Percentiles rank a stretch among this genome's conserved stretches.
Evolutionary conservation across 768 basidiomycete species (phyloP).

Genomic region (Porphyrellus cyaneotinctus): DNA sequence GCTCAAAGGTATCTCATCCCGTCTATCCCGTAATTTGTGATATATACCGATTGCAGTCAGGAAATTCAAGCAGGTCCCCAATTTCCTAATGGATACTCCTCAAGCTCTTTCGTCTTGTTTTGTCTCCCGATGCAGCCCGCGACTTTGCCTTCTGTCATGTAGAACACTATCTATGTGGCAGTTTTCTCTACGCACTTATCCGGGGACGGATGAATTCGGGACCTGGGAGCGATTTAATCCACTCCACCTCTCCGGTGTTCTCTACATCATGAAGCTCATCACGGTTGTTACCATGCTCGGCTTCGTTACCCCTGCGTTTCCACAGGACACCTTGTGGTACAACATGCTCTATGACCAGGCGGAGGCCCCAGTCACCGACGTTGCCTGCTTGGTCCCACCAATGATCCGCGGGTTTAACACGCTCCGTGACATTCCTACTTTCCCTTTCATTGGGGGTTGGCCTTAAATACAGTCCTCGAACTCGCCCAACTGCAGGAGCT

Average conservation of each 20-base stretch:
- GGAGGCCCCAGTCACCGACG: constrained; percentile 37
- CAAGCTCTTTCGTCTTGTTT: too few relatives aligned
- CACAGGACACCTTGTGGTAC: constrained; percentile 33
- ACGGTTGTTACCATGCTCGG: background rate
- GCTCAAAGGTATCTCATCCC: too few relatives aligned
- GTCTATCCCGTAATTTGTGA: too few relatives aligned
- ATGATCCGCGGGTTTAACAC: background rate
- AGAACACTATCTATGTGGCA: too few relatives aligned
- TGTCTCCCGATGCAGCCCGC: too few relatives aligned
- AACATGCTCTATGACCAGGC: constrained; percentile 42
- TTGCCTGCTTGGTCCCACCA: constrained; percentile 41
- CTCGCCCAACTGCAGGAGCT: constrained; percentile 53
- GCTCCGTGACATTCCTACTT: background rate
- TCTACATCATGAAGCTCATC: constrained; percentile 9
- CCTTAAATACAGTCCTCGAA: constrained; percentile 47
- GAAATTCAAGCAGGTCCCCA: too few relatives aligned
- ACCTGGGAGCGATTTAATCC: background rate
- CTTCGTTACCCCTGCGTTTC: constrained; percentile 3
- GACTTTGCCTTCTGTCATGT: too few relatives aligned
- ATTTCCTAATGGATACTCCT: too few relatives aligned
- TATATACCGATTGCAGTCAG: too few relatives aligned
- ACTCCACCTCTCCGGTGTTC: background rate
- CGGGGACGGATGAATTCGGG: too few relatives aligned
- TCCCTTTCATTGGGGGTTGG: constrained; percentile 51
- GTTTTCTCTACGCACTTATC: too few relatives aligned